phyloP scores from a whole-genome alignment of 1,284 basidiomycete genomes.

The Leccinum subrobustum region DNA sequence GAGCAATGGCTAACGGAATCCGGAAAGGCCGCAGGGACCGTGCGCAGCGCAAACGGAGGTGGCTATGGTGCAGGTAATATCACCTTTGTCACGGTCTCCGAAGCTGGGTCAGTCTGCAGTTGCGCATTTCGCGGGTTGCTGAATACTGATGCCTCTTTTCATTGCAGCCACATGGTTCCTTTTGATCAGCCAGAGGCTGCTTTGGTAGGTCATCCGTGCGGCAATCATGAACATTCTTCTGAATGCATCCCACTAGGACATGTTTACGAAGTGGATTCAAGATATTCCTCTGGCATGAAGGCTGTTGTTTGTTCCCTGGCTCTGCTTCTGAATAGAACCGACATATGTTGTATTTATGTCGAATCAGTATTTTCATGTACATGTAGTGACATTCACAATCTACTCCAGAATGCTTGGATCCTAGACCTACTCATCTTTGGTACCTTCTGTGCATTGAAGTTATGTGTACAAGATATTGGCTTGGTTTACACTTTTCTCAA shows the following conservation, averaged over 20 bases:
- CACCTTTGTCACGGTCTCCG: constrained; percentile 69
- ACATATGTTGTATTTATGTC: constrained; percentile 3
- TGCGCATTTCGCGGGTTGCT: background rate
- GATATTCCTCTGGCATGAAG: constrained; percentile 37
- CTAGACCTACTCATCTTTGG: background rate
- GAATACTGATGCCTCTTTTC: constrained; percentile 9
- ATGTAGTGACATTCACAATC: background rate
- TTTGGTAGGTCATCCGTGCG: constrained; percentile 44
- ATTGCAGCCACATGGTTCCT: constrained; percentile 77
- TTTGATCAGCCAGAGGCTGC: constrained; percentile 81
- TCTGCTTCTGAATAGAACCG: background rate
- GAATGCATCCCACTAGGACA: constrained; percentile 24
- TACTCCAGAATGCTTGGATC: background rate
- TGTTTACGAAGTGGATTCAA: constrained; percentile 39
- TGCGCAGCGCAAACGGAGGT: constrained; percentile 61
- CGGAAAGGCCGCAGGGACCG: constrained; percentile 51
- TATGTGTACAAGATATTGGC: background rate
- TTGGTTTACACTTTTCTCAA: too few species aligned
- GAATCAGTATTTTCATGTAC: background rate
- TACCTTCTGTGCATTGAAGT: background rate
- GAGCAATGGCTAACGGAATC: constrained; percentile 55
- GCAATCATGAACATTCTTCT: background rate
- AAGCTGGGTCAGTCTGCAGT: constrained; percentile 60
- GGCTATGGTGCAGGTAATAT: constrained; percentile 69
- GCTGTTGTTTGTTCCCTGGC: background rate